Conservation (phyloP, 2,329 filamentous ascomycete species). For the Ramichloridium luteum region DNA sequence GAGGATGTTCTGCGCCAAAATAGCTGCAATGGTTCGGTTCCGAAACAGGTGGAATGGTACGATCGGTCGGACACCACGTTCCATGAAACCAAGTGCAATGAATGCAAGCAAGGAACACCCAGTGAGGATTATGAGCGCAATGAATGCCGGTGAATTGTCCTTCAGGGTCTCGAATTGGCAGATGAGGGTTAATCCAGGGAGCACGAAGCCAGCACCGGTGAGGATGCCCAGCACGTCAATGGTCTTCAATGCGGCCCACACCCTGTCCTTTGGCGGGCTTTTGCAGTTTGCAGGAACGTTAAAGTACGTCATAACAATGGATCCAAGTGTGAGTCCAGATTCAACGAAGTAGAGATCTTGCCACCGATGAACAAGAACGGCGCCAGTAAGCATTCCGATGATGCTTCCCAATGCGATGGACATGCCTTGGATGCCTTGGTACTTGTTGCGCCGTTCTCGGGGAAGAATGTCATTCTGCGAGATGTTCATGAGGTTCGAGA, state of each 20-base stretch:
- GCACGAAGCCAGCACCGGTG: constrained; percentile 7
- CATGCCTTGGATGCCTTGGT: constrained; percentile 15
- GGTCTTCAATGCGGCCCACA: constrained; percentile 6
- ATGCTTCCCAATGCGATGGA: constrained; percentile 10
- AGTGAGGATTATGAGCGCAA: constrained; percentile 7
- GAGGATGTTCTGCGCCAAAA: constrained; percentile 14
- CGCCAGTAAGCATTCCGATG: constrained; percentile 12
- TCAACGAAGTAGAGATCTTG: constrained; percentile 9
- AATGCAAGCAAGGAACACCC: constrained; percentile 6
- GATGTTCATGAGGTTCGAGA: constrained; percentile 17
- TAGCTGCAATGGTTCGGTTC: constrained; percentile 13
- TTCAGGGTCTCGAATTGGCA: constrained; percentile 8
- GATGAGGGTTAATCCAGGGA: constrained; percentile 9
- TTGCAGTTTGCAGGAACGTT: constrained; percentile 6
- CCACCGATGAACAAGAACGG: constrained; percentile 10
- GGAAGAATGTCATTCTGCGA: constrained; percentile 15
- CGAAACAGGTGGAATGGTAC: constrained; percentile 15
- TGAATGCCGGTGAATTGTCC: constrained; percentile 4
- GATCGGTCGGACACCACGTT: constrained; percentile 11
- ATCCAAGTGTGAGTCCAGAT: constrained; percentile 3
- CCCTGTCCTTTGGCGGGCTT: constrained; percentile 1
- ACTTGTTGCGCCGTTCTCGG: constrained; percentile 7
- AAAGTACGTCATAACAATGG: constrained; percentile 7
- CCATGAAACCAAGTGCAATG: constrained; percentile 7
- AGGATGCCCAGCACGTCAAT: constrained; percentile 15